phyloP scores from a whole-genome alignment of 2,329 filamentous ascomycete species.

The Pseudocercospora cruenta region DNA sequence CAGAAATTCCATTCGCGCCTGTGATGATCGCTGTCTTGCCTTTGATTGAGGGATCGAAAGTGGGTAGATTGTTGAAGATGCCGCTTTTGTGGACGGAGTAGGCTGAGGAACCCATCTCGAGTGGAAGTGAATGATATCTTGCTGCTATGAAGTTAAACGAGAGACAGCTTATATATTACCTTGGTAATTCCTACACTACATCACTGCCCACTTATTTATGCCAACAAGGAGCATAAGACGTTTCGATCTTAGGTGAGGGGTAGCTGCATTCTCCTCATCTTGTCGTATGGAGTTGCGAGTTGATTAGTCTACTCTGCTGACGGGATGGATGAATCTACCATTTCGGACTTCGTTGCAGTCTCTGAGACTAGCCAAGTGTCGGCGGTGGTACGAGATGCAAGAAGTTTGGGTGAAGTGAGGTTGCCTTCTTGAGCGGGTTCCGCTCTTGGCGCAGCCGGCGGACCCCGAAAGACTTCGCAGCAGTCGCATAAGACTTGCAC shows the following conservation, averaged over 20 bases:
- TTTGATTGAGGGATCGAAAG: constrained; percentile 48
- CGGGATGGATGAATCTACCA: not conserved
- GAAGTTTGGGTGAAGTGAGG: not conserved
- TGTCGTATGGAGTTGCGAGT: not conserved
- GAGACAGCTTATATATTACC: not conserved
- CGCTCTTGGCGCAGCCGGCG: too few relatives aligned
- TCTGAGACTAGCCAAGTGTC: too few relatives aligned
- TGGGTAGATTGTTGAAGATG: constrained; percentile 57
- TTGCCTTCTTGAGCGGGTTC: not conserved
- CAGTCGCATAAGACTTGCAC: not conserved
- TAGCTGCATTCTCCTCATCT: constrained; percentile 13
- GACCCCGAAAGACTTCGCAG: too few relatives aligned
- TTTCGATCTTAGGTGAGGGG: constrained; percentile 5
- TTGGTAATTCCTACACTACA: not conserved
- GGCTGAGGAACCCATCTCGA: constrained; percentile 33
- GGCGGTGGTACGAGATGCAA: too few relatives aligned
- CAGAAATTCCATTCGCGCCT: constrained; percentile 59
- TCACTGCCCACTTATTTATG: not conserved
- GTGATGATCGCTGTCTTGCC: constrained; percentile 57
- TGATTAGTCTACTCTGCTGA: too few relatives aligned
- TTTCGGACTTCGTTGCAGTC: not conserved
- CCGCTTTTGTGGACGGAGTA: constrained; percentile 38
- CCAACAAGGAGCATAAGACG: not conserved
- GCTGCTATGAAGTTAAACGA: not conserved
- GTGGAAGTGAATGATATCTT: not conserved